Evolutionary conservation across 805 yeast genomes (phyloP).

Genomic region (Metschnikowia bowlesiae): DNA sequence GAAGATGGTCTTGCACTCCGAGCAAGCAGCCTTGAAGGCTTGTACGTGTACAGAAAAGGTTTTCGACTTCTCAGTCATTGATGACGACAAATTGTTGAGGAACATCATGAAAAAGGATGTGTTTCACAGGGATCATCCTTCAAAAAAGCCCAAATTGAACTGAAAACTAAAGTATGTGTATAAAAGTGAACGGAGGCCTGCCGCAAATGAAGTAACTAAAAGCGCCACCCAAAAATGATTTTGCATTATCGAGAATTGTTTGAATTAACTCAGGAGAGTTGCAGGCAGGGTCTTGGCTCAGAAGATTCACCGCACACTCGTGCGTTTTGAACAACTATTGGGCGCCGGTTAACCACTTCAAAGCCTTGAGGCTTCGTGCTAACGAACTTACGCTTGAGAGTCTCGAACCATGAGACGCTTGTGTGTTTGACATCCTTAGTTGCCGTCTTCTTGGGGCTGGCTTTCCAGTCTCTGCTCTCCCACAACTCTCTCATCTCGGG

Average conservation of each 20-base stretch:
- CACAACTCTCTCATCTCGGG: conserved; percentile 50
- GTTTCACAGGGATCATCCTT: conserved; percentile 11
- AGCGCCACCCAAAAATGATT: background rate
- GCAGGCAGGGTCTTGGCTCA: background rate
- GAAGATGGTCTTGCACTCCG: conserved; percentile 51
- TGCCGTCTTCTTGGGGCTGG: conserved; percentile 1
- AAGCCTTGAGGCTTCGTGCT: conserved; percentile 20
- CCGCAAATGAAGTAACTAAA: background rate
- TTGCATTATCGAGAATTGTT: background rate
- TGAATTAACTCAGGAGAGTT: background rate
- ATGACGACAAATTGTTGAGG: conserved; percentile 55
- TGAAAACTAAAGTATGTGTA: conserved; percentile 6
- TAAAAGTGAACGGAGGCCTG: background rate
- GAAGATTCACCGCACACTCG: background rate
- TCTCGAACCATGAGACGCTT: background rate
- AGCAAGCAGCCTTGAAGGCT: conserved; percentile 45
- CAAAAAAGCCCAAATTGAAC: conserved; percentile 17
- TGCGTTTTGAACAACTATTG: conserved; percentile 21
- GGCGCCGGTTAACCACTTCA: conserved; percentile 34
- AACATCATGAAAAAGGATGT: conserved; percentile 51
- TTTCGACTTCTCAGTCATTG: conserved; percentile 41
- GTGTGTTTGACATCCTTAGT: background rate
- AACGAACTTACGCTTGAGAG: background rate
- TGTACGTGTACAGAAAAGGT: conserved; percentile 30
- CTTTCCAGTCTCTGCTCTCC: conserved; percentile 39